Evolutionary conservation across 2,329 filamentous ascomycete genomes (phyloP).

Genomic region (Arthrobotrys iridis): DNA sequence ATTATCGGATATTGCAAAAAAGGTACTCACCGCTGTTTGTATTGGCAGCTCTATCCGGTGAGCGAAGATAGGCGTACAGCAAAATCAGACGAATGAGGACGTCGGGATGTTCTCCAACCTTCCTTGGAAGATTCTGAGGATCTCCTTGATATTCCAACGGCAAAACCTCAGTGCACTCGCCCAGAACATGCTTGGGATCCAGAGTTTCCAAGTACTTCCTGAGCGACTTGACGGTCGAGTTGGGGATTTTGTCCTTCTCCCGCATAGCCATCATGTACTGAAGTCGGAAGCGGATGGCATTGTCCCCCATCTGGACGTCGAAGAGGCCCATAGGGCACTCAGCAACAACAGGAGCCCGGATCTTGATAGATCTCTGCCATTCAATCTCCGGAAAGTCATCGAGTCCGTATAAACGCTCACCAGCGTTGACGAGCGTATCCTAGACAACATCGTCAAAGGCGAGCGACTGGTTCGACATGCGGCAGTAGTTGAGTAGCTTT

Average conservation of each 20-base stretch:
- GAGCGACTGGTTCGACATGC: conserved; percentile 23
- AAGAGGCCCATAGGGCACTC: conserved; percentile 25
- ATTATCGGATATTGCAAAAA: not conserved
- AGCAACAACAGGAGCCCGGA: conserved; percentile 12
- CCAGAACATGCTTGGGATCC: conserved; percentile 20
- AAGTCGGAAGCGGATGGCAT: conserved; percentile 26
- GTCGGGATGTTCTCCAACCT: conserved; percentile 37
- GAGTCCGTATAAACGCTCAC: conserved; percentile 30
- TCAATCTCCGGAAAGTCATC: conserved; percentile 2
- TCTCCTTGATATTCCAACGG: not conserved
- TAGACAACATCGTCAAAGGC: conserved; percentile 43
- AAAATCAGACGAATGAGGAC: conserved; percentile 27
- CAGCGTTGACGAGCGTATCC: conserved; percentile 34
- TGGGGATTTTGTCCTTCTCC: conserved; percentile 31
- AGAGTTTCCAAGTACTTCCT: conserved; percentile 15
- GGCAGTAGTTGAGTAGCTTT: conserved; percentile 12
- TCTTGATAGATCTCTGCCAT: conserved; percentile 8
- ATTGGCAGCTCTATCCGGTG: conserved; percentile 2
- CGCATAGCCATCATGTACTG: conserved; percentile 32
- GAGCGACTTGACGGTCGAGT: not conserved
- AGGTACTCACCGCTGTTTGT: not conserved
- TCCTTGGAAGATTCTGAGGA: conserved; percentile 17
- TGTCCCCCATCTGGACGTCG: conserved; percentile 24
- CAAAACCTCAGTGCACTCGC: conserved; percentile 15
- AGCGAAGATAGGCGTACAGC: conserved; percentile 29